Evolutionary conservation across 2,329 filamentous ascomycete genomes (phyloP).

Genomic region (Cytospora chrysosperma): DNA sequence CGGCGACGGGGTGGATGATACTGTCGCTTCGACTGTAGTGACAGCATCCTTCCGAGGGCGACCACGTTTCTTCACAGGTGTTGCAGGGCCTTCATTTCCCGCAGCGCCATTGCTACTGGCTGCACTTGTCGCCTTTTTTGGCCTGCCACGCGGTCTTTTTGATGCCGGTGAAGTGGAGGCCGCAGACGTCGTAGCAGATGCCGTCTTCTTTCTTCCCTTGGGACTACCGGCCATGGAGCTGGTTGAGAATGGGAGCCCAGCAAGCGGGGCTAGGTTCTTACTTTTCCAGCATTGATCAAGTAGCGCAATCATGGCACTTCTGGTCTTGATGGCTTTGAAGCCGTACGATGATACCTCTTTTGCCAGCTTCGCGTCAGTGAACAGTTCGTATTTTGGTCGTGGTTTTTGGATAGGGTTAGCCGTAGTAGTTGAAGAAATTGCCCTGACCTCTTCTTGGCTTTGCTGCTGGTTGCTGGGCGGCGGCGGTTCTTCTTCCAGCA

Average conservation of each 20-base stretch:
- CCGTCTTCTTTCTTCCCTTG: slow-evolving; percentile 24
- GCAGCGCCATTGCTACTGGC: slow-evolving; percentile 34
- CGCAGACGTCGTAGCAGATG: neutral
- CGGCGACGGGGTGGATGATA: slow-evolving; percentile 20
- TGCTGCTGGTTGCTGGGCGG: slow-evolving; percentile 37
- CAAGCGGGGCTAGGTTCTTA: slow-evolving; percentile 39
- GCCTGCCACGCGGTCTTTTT: slow-evolving; percentile 34
- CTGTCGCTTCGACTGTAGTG: slow-evolving; percentile 12
- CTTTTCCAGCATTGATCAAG: slow-evolving; percentile 71
- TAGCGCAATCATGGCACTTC: slow-evolving; percentile 67
- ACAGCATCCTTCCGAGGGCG: slow-evolving; percentile 40
- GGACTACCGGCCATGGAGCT: slow-evolving; percentile 22
- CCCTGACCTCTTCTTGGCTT: slow-evolving; percentile 26
- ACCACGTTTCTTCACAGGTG: slow-evolving; percentile 40
- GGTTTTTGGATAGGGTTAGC: slow-evolving; percentile 20
- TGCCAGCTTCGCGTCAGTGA: slow-evolving; percentile 62
- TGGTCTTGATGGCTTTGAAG: slow-evolving; percentile 69
- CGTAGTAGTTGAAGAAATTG: slow-evolving; percentile 2
- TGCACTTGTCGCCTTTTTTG: slow-evolving; percentile 33
- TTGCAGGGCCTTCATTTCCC: slow-evolving; percentile 28
- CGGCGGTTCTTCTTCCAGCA: slow-evolving; percentile 26
- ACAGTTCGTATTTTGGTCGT: slow-evolving; percentile 58
- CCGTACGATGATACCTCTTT: slow-evolving; percentile 63
- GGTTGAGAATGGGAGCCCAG: slow-evolving; percentile 23
- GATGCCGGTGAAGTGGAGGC: neutral